Conservation (phyloP, 163 green algal genomes). For the Picocystis sp. region DNA sequence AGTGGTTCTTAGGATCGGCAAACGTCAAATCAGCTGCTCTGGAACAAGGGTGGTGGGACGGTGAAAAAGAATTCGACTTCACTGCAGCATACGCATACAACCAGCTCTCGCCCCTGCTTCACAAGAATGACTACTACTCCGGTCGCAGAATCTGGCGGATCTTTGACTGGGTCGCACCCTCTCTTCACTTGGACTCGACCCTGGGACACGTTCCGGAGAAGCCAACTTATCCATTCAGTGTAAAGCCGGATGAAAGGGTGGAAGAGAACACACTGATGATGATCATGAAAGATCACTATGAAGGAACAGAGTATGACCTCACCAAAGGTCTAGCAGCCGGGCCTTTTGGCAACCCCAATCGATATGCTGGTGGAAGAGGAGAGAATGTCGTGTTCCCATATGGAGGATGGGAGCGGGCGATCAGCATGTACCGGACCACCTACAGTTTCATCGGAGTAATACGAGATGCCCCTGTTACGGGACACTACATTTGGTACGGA, state of each 20-base stretch:
- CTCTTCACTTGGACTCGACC: neutral
- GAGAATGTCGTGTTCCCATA: neutral
- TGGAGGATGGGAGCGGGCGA: slow-evolving; percentile 8
- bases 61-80: slow-evolving; percentile 10
- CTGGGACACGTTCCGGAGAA: neutral
- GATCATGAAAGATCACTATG: slow-evolving; percentile 11
- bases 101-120: neutral
- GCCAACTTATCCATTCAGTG: slow-evolving; percentile 8
- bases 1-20: slow-evolving; percentile 7
- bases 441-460: slow-evolving; percentile 8
- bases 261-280: neutral
- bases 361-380: slow-evolving; percentile 4
- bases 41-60: slow-evolving; percentile 7
- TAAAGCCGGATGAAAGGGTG: slow-evolving; percentile 7
- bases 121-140: slow-evolving; percentile 12
- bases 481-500: slow-evolving; percentile 8
- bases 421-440: slow-evolving; percentile 9
- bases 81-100: slow-evolving; percentile 2
- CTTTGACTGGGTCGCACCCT: slow-evolving; percentile 1
- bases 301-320: slow-evolving; percentile 15
- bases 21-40: slow-evolving; percentile 8
- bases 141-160: slow-evolving; percentile 8
- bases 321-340: slow-evolving; percentile 10
- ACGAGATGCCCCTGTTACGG: neutral
- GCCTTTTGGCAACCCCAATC: slow-evolving; percentile 12